These are phyloP conservation scores for Pilobolus umbonatus DNA, from an alignment of 192 early-diverging fungal species.

Conservation along the genomic window DNA sequence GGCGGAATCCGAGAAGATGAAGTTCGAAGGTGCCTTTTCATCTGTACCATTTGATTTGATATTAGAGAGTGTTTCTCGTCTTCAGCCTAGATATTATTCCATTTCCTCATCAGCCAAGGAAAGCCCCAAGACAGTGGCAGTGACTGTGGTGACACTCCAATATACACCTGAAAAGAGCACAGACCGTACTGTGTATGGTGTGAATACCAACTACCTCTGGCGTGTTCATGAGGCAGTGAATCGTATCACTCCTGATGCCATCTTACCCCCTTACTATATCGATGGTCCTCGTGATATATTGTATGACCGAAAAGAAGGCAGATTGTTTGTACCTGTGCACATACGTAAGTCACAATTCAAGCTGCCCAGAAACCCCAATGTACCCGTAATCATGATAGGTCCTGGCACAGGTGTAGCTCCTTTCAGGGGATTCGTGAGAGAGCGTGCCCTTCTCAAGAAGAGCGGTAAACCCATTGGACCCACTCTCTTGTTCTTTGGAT, in stretches of 20 bases:
- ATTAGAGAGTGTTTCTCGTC: constrained; percentile 76
- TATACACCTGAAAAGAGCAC: constrained; percentile 56
- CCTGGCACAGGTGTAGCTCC: constrained; percentile 99
- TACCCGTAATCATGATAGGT: constrained; percentile 95
- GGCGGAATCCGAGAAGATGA: constrained; percentile 34
- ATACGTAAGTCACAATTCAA: constrained; percentile 89
- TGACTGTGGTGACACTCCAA: constrained; percentile 87
- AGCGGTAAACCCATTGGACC: constrained; percentile 70
- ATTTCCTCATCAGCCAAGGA: constrained; percentile 90
- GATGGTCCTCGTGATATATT: constrained; percentile 41
- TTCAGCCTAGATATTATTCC: constrained; percentile 91
- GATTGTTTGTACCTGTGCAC: constrained; percentile 71
- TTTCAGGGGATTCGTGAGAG: constrained; percentile 93
- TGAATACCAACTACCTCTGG: constrained; percentile 85
- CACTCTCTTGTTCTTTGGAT: constrained; percentile 92
- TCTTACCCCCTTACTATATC: constrained; percentile 23
- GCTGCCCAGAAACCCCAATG: constrained; percentile 71
- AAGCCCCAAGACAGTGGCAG: constrained; percentile 65
- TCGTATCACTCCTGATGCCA: constrained; percentile 32
- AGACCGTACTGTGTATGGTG: constrained; percentile 64
- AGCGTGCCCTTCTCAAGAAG: constrained; percentile 66
- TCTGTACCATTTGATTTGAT: constrained; percentile 76
- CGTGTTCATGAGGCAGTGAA: constrained; percentile 53
- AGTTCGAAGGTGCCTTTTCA: constrained; percentile 33
- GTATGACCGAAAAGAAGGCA: constrained; percentile 20